Conservation (phyloP, 306 rosid genomes). For the Prosopis cineraria region DNA sequence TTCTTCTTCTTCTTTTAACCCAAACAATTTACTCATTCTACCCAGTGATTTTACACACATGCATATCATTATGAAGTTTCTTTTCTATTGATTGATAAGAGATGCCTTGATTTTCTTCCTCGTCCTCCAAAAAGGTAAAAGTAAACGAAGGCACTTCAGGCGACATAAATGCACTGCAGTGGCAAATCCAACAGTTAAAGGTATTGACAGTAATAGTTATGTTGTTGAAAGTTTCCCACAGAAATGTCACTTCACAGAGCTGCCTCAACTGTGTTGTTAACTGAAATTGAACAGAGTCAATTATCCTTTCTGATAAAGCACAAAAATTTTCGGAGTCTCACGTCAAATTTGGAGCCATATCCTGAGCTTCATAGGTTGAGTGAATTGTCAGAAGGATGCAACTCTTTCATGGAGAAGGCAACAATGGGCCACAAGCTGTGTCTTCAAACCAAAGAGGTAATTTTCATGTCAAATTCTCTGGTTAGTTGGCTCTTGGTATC, state of each 20-base stretch:
- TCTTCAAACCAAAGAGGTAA: constrained; percentile 56
- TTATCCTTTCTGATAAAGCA: constrained; percentile 71
- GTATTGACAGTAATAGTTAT: constrained; percentile 43
- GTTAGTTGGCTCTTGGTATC: constrained; percentile 7
- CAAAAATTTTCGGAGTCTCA: constrained; percentile 35
- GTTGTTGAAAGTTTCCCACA: constrained; percentile 32
- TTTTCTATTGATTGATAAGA: neutral
- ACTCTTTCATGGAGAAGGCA: constrained; percentile 37
- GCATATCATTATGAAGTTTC: neutral
- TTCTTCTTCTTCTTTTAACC: neutral
- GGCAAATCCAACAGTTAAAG: constrained; percentile 89
- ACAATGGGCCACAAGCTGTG: constrained; percentile 40
- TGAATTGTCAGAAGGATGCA: constrained; percentile 50
- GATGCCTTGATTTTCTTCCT: constrained; percentile 29
- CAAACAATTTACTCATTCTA: constrained; percentile 64
- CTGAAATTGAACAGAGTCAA: constrained; percentile 65
- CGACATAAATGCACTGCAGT: constrained; percentile 78
- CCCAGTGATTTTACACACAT: constrained; percentile 19
- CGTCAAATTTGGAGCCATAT: constrained; percentile 56
- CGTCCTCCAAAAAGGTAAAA: constrained; percentile 62
- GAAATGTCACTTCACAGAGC: constrained; percentile 26
- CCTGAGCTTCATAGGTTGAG: constrained; percentile 48
- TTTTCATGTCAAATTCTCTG: constrained; percentile 15
- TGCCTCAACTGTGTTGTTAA: constrained; percentile 35
- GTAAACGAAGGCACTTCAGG: constrained; percentile 97